Conservation (phyloP, 805 yeast species). For the Maudiozyma serrabonitensis region DNA sequence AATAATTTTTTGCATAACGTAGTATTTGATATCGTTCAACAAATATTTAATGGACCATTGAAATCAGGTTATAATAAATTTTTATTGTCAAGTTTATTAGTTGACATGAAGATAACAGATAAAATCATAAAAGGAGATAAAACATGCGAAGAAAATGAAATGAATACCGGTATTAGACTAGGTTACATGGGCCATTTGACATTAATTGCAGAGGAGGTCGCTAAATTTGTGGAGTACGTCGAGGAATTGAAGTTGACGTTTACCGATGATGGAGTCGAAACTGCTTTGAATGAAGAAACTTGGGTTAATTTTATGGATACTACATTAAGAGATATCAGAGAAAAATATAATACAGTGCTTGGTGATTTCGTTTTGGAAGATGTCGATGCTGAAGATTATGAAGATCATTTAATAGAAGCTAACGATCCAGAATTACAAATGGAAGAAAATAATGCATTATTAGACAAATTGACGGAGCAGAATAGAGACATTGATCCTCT, state of each 20-base stretch:
- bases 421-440: slow-evolving; percentile 57
- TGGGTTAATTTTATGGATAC: slow-evolving; percentile 81
- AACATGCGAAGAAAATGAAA: slow-evolving; percentile 51
- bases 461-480: slow-evolving; percentile 6
- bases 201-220: slow-evolving; percentile 89
- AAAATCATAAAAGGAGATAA: slow-evolving; percentile 55
- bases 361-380: slow-evolving; percentile 55
- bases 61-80: slow-evolving; percentile 65
- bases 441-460: slow-evolving; percentile 36
- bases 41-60: slow-evolving; percentile 61
- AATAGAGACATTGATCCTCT: slow-evolving; percentile 17
- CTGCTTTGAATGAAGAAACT: slow-evolving; percentile 22
- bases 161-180: slow-evolving; percentile 52
- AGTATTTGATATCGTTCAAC: slow-evolving; percentile 74
- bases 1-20: slow-evolving; percentile 77
- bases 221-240: slow-evolving; percentile 57
- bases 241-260: slow-evolving; percentile 27
- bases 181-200: slow-evolving; percentile 97
- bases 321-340: slow-evolving; percentile 78
- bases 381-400: slow-evolving; percentile 9
- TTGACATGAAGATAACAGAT: slow-evolving; percentile 47
- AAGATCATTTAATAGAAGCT: slow-evolving; percentile 25
- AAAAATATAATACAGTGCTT: slow-evolving; percentile 84
- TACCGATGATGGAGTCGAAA: slow-evolving; percentile 16
- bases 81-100: slow-evolving; percentile 51